Evolutionary conservation across 768 basidiomycete species (phyloP).

Genomic region (Gloeophyllum trabeum): DNA sequence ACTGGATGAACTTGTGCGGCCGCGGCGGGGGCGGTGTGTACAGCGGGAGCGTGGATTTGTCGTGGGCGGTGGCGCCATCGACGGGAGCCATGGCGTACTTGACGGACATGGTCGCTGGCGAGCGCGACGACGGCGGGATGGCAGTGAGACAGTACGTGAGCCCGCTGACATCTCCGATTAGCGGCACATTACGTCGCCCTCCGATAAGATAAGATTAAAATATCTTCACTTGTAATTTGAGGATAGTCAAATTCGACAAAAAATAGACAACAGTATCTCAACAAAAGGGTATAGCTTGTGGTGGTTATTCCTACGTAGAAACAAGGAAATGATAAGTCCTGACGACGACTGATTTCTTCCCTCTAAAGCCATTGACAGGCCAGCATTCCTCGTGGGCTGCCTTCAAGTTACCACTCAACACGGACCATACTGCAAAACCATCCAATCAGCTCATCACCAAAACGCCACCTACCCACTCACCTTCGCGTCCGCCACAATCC

Average conservation of each 20-base stretch:
- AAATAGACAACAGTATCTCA: too few relatives aligned
- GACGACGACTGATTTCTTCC: not conserved
- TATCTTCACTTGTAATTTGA: not conserved
- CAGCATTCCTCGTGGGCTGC: not conserved
- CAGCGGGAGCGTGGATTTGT: not conserved
- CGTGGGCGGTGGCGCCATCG: not conserved
- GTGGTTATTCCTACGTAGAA: not conserved
- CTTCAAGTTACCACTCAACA: not conserved
- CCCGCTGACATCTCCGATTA: too few relatives aligned
- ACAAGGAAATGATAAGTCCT: not conserved
- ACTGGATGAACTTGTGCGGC: slow-evolving; percentile 5
- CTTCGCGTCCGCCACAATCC: slow-evolving; percentile 7
- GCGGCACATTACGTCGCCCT: too few relatives aligned
- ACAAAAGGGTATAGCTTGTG: too few relatives aligned
- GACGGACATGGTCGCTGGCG: not conserved
- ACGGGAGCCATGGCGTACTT: not conserved
- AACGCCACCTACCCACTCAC: not conserved
- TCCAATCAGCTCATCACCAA: not conserved
- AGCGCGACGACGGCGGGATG: slow-evolving; percentile 1
- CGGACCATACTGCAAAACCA: not conserved
- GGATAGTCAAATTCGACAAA: not conserved
- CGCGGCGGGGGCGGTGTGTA: not conserved
- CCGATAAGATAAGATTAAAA: too few relatives aligned
- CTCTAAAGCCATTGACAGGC: not conserved
- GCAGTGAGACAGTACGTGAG: too few relatives aligned